Evolutionary conservation across 2,329 filamentous ascomycete genomes (phyloP).

Genomic region (Botrytis squamosa): DNA sequence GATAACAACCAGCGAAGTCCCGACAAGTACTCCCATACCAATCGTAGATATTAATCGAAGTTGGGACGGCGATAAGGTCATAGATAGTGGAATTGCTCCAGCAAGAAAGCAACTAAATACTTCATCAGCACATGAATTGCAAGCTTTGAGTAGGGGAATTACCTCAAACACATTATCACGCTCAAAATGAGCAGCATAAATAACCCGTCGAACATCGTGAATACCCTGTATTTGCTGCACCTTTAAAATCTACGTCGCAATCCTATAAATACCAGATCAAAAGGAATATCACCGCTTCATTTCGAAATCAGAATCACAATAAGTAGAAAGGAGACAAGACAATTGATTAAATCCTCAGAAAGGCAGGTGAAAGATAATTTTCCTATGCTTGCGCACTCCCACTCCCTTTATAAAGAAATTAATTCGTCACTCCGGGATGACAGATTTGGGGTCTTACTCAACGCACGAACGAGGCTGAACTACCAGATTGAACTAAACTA

Average conservation of each 20-base stretch:
- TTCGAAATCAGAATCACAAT: background rate
- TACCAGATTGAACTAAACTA: background rate
- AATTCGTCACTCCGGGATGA: constrained; percentile 18
- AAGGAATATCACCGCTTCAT: constrained; percentile 17
- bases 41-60: constrained; percentile 86
- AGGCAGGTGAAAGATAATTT: constrained; percentile 1
- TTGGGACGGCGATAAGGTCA: constrained; percentile 82
- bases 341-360: background rate
- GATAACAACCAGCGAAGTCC: constrained; percentile 93
- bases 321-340: background rate
- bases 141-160: constrained; percentile 37
- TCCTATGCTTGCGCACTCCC: background rate
- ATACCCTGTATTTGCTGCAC: constrained; percentile 8
- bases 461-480: constrained; percentile 21
- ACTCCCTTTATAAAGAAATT: constrained; percentile 17
- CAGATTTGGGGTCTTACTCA: constrained; percentile 20
- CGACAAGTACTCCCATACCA: constrained; percentile 90
- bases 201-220: constrained; percentile 40
- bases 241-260: constrained; percentile 8
- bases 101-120: constrained; percentile 80
- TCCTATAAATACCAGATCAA: background rate
- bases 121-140: background rate
- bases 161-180: constrained; percentile 59
- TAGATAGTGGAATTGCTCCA: constrained; percentile 84
- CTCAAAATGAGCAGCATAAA: constrained; percentile 41